A percentile compares a stretch with the other conserved stretches of the same genome.
phyloP scores from a whole-genome alignment of 176 grass and related monocot species.

The Alloteropsis semialata region DNA sequence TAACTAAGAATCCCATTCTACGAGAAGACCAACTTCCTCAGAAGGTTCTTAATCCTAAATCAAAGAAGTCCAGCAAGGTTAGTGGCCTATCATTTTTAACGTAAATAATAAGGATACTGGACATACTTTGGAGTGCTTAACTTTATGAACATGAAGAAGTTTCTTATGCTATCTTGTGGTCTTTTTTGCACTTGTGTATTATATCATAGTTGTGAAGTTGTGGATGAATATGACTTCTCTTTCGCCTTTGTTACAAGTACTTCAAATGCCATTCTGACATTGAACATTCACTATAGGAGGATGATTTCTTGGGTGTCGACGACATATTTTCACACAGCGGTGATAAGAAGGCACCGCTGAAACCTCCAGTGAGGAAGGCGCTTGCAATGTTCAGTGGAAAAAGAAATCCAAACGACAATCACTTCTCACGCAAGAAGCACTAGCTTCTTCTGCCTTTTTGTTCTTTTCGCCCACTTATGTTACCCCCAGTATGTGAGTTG shows the following conservation, averaged over 20 bases:
- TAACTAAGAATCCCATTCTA: conserved; percentile 80
- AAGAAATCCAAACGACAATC: conserved; percentile 95
- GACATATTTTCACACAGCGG: conserved; percentile 78
- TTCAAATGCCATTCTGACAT: not conserved
- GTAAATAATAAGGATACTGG: not conserved
- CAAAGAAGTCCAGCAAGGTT: conserved; percentile 78
- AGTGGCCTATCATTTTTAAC: conserved; percentile 17
- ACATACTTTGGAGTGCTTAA: not conserved
- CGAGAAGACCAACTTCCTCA: conserved; percentile 95
- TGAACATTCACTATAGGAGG: conserved; percentile 48
- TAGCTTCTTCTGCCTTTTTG: not conserved
- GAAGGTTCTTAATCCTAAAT: conserved; percentile 83
- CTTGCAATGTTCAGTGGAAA: conserved; percentile 84
- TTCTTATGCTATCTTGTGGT: not conserved
- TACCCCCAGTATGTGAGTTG: not conserved
- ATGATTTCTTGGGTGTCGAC: conserved; percentile 56
- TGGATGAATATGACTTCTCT: not conserved
- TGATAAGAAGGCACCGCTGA: conserved; percentile 66
- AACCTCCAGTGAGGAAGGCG: conserved; percentile 91
- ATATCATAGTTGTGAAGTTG: not conserved
- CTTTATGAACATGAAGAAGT: not conserved
- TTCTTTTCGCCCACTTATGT: not conserved
- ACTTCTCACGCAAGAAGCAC: conserved; percentile 75
- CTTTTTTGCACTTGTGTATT: not conserved
- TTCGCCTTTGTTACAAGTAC: not conserved